Base-by-base conservation (phyloP, 306 rosid genomes). In the Coriaria nepalensis region DNA sequence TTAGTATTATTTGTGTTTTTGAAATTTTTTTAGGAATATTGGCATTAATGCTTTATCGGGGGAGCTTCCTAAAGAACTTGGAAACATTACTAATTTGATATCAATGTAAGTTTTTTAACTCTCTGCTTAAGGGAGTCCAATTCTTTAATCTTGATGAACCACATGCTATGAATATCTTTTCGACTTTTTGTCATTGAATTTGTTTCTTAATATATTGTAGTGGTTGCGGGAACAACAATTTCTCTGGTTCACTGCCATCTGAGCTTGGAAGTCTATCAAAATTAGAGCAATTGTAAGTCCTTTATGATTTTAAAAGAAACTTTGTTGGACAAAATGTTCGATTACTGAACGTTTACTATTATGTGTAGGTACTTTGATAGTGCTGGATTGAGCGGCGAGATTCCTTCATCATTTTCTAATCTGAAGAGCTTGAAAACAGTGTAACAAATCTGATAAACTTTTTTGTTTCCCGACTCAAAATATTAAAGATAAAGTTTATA, bases 31-130 rank as follows among this genome's bases (percentile, higher is more conserved):
- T 56, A 83, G 93, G 82, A 13, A n/a, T 45, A 0, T 87, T 11
- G 83, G 81, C 62, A 63, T 64, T 50, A 87, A 87, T 67, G 57
- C 75, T 37, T 61, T 83, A 10, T 83, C 94, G 11, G 85, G 96
- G 45, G 70, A 63, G 71, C 68, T 83, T 57, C 96, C 96, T 1
- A 80, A 71, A 68, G 93, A 78, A 60, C 58, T 87, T 33, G 81
- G 87, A 52, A 40, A 65, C 35, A 92, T 82, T 33, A 68, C 79
- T 4, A 55, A 68, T 11, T 46, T 87, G 50, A 5, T 0, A 35
- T 0, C 9, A 45, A 35, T 87, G 94, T 87, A 73, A 39, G 94
- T 64, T 55, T n/a, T 56, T 5, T 40, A 13, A 47, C 50, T 34
- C 34, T 33, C 11, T 20, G 29, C 29, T 20, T 20, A 20, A 20